Percentiles rank a stretch among this genome's conserved stretches.
Conservation (phyloP, 371 early-diverging fungal genomes). For the Rhizopus microsporus region DNA sequence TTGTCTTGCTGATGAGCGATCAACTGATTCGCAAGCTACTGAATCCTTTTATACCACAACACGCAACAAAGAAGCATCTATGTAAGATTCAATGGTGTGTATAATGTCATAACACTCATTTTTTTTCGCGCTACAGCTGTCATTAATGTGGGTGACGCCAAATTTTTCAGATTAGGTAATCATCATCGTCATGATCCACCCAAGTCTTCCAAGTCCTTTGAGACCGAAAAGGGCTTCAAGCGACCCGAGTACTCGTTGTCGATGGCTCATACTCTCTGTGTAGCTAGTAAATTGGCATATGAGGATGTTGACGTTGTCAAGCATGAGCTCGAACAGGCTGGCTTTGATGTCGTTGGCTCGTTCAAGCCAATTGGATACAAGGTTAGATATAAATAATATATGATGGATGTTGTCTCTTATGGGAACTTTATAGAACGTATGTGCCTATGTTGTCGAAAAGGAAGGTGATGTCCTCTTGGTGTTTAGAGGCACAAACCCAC, state of each 20-base stretch:
- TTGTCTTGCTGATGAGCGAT: constrained; percentile 37
- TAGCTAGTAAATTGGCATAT: constrained; percentile 57
- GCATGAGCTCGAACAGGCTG: constrained; percentile 54
- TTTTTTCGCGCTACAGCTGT: constrained; percentile 22
- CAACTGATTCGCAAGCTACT: constrained; percentile 34
- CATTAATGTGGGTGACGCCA: constrained; percentile 38
- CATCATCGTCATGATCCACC: constrained; percentile 1
- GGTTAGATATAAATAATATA: constrained; percentile 21
- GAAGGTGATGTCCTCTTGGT: constrained; percentile 55
- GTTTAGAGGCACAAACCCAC: constrained; percentile 63
- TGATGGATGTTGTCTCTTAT: background rate
- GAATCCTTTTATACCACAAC: constrained; percentile 32
- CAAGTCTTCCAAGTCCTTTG: background rate
- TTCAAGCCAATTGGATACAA: constrained; percentile 58
- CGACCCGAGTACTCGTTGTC: constrained; percentile 46
- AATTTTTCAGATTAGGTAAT: constrained; percentile 26
- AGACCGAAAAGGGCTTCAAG: background rate
- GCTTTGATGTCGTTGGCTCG: constrained; percentile 50
- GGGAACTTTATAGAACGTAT: constrained; percentile 43
- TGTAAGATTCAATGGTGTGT: constrained; percentile 22
- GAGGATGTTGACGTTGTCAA: constrained; percentile 56
- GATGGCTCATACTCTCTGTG: constrained; percentile 52
- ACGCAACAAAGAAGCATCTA: constrained; percentile 29
- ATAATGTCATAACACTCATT: background rate
- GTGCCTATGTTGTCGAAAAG: constrained; percentile 55